phyloP scores from a whole-genome alignment of 2,329 filamentous ascomycete genomes.

The Pestalotiopsis sp. region DNA sequence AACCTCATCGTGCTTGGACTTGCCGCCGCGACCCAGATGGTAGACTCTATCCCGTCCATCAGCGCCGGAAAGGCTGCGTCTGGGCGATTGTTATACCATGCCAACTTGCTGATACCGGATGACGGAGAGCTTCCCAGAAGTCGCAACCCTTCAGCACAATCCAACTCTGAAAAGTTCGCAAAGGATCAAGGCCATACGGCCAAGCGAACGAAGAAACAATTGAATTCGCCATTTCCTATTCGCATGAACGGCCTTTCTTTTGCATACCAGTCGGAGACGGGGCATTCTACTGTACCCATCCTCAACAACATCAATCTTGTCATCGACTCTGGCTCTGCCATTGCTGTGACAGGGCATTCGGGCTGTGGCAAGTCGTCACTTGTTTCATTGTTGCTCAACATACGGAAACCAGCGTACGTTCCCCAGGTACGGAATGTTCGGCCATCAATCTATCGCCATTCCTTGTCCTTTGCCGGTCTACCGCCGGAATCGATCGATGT shows the following conservation, averaged over 20 bases:
- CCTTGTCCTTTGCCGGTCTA: constrained; percentile 60
- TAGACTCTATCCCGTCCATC: constrained; percentile 80
- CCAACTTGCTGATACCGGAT: constrained; percentile 52
- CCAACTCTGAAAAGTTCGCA: background rate
- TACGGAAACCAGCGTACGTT: constrained; percentile 56
- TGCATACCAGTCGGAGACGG: constrained; percentile 62
- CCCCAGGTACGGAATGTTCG: constrained; percentile 10
- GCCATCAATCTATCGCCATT: constrained; percentile 19
- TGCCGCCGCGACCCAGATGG: constrained; percentile 68
- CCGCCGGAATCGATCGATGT: constrained; percentile 63
- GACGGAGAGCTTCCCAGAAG: background rate
- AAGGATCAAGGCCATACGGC: constrained; percentile 27
- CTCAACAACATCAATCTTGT: constrained; percentile 67
- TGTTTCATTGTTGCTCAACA: constrained; percentile 70
- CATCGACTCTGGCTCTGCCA: constrained; percentile 64
- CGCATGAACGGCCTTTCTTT: constrained; percentile 66
- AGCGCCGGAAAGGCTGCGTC: constrained; percentile 74
- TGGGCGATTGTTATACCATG: constrained; percentile 70
- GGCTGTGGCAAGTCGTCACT: constrained; percentile 93
- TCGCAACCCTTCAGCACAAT: background rate
- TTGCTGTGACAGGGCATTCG: constrained; percentile 80
- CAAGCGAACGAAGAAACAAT: constrained; percentile 30
- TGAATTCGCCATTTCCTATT: constrained; percentile 43
- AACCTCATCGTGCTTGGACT: constrained; percentile 85
- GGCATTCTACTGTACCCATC: constrained; percentile 45